Percentiles rank a stretch among this genome's conserved stretches.
phyloP scores from a whole-genome alignment of 345 rosid species.

The Leavenworthia alabamica region DNA sequence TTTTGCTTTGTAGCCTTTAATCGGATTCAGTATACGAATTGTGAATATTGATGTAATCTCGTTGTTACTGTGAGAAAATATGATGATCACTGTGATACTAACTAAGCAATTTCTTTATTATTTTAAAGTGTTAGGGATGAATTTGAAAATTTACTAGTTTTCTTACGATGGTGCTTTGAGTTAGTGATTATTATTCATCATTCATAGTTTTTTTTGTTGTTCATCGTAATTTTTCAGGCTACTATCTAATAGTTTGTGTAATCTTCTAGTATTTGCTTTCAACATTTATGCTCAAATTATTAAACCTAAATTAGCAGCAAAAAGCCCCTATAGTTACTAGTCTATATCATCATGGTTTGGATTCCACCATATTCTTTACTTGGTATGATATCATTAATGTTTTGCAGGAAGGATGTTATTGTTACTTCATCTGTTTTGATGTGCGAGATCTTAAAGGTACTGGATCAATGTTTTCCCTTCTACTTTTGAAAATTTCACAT shows the following conservation, averaged over 20 bases:
- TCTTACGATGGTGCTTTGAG: not conserved
- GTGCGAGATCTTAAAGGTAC: conserved; percentile 85
- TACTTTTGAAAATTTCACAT: not conserved
- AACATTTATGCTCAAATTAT: not conserved
- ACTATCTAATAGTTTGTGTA: not conserved
- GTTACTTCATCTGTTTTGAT: conserved; percentile 86
- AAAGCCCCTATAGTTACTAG: not conserved
- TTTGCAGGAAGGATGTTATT: conserved; percentile 67
- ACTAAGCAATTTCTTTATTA: not conserved
- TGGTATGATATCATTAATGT: not conserved
- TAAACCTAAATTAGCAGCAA: not conserved
- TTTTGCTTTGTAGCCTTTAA: not conserved
- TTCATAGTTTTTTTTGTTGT: not conserved
- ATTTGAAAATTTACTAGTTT: not conserved
- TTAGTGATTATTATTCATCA: not conserved
- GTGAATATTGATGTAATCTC: not conserved
- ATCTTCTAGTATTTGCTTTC: not conserved
- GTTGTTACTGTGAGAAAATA: conserved; percentile 1
- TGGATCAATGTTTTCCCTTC: not conserved
- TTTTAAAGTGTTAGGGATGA: not conserved
- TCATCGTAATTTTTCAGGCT: not conserved
- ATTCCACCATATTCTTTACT: not conserved
- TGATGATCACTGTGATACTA: not conserved
- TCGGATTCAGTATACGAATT: not conserved
- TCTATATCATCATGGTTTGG: not conserved